These are phyloP conservation scores for Fonsecaea erecta DNA, from an alignment of 2,329 filamentous ascomycete genomes.

Conservation along the genomic window DNA sequence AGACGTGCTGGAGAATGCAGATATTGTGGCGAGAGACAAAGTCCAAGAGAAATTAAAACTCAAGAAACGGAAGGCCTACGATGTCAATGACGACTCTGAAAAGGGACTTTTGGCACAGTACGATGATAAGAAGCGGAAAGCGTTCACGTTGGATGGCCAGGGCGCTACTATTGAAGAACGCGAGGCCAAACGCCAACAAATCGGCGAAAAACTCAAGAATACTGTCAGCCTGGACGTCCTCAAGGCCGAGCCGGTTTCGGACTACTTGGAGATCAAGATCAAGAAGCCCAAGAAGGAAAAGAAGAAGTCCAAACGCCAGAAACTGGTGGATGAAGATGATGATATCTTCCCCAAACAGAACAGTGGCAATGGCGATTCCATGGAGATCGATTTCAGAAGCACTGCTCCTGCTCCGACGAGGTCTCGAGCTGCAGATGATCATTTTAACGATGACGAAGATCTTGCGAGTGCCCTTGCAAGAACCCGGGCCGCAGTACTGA, in stretches of 20 bases:
- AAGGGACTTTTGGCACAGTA: constrained; percentile 83
- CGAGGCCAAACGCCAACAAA: constrained; percentile 59
- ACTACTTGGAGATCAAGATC: constrained; percentile 92
- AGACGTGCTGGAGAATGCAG: constrained; percentile 71
- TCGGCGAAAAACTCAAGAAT: constrained; percentile 65
- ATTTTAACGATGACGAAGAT: constrained; percentile 88
- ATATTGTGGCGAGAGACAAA: constrained; percentile 49
- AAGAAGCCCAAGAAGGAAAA: constrained; percentile 92
- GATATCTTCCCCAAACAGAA: constrained; percentile 51
- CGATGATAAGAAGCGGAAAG: constrained; percentile 89
- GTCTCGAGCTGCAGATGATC: constrained; percentile 66
- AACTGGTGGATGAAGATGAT: constrained; percentile 66
- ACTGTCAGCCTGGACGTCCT: constrained; percentile 79
- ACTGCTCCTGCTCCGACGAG: constrained; percentile 59
- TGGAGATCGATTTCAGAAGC: constrained; percentile 72
- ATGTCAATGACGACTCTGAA: constrained; percentile 75
- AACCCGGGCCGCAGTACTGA: constrained; percentile 82
- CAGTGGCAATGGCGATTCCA: constrained; percentile 56
- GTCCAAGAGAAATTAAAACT: constrained; percentile 72
- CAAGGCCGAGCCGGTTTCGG: constrained; percentile 71
- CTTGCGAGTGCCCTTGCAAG: constrained; percentile 81
- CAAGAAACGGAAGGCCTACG: constrained; percentile 95
- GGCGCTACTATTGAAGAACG: constrained; percentile 71
- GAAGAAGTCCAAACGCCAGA: constrained; percentile 73
- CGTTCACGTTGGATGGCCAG: constrained; percentile 81